Evolutionary conservation across 2,329 filamentous ascomycete species (phyloP), one percentile per base, ranked within the genome.

Genomic region (Penicillium sclerotigenum): DNA sequence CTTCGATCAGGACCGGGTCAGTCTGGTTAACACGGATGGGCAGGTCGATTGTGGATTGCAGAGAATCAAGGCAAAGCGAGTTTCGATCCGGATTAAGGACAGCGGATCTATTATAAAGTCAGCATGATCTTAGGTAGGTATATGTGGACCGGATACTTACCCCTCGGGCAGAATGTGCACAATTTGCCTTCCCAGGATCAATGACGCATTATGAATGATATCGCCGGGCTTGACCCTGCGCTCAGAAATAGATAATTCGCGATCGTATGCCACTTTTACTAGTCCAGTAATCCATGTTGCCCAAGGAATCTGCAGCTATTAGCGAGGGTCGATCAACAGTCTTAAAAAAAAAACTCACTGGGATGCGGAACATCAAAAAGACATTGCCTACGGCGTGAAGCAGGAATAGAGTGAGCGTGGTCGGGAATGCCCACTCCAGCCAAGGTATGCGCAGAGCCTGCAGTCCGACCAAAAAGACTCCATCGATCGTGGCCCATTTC

Each of bases 151-250:
- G 13, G 9, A 52, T 28, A 29, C 80, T 64, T 73, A 88, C 79
- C 95, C 95, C 79, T 99, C 94, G 2, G 94, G 94, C 53, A 99
- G 80, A 68, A 99, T 96, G 71, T 99, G 94, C 74, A 99, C 93
- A 65, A 97, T 96, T 77, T 97, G 92, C 73, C 91, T 94, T 69
- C 94, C 94, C 76, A 96, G 83, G 61, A 99, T 97, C 68, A 97
- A 82, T 22, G 92, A 96, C 31, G 90, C 84, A 71, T 97, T 97
- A 71, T 97, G 90, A 59, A 96, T 80, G 61, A 99, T 92, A 59
- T 84, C 87, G 28, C 88, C 89, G 16, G 92, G 86, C 70, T 96
- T 96, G 71, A 99, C 93, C 68, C 87, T 90, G 63, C 89, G 87
- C 73, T 97, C 95, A n/a, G 90, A 94, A 63, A 99, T 88, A 49